Conservation (phyloP, 495 filamentous ascomycete genomes). For the Rhypophila decipiens region DNA sequence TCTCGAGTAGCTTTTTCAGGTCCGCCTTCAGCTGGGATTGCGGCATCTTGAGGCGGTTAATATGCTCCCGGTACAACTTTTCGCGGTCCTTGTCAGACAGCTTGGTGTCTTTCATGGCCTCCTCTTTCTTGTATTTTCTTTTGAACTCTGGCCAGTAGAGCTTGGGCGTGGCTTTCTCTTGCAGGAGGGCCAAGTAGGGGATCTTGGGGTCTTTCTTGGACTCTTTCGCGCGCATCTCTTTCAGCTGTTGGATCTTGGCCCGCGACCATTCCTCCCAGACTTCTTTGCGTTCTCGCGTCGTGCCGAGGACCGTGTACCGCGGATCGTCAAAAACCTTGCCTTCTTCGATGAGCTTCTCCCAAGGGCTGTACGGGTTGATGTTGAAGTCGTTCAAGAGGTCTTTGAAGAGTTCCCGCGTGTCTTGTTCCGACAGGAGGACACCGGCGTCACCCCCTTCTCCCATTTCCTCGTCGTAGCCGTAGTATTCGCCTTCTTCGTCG, state of each 20-base stretch:
- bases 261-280: constrained; percentile 76
- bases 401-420: constrained; percentile 68
- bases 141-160: constrained; percentile 97
- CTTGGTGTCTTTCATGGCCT: constrained; percentile 69
- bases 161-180: constrained; percentile 76
- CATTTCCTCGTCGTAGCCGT: constrained; percentile 58
- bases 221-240: constrained; percentile 64
- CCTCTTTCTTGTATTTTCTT: constrained; percentile 77
- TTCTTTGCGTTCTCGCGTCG: constrained; percentile 74
- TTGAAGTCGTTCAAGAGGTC: constrained; percentile 76
- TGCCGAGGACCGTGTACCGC: constrained; percentile 75
- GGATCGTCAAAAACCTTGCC: constrained; percentile 78
- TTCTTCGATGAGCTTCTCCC: constrained; percentile 80
- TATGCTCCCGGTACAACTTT: constrained; percentile 83
- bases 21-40: constrained; percentile 72
- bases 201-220: constrained; percentile 82
- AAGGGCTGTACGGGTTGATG: constrained; percentile 84
- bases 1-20: constrained; percentile 67
- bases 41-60: constrained; percentile 67
- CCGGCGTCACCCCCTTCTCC: constrained; percentile 69
- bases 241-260: constrained; percentile 62
- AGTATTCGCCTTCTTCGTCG: constrained; percentile 49
- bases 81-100: constrained; percentile 84
- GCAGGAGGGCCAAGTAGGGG: constrained; percentile 75
- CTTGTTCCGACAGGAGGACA: constrained; percentile 58